A percentile compares a stretch with the other conserved stretches of the same genome.
Evolutionary conservation across 208 protist genomes (phyloP).

Genomic region (Crithidia bombi): DNA sequence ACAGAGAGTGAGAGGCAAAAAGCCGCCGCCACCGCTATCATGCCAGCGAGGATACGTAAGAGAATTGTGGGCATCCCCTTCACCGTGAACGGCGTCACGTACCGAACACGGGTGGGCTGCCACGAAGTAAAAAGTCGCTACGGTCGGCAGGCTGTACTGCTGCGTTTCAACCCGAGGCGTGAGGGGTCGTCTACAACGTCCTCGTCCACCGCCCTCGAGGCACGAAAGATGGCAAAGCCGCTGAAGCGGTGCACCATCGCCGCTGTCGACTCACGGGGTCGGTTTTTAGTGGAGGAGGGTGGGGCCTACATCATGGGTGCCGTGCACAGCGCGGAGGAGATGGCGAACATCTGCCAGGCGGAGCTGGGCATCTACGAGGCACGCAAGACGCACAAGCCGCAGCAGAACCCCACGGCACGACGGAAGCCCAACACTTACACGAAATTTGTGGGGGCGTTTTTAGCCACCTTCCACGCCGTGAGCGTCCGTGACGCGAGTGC

Average conservation of each 20-base stretch:
- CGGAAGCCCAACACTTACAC: conserved; percentile 2
- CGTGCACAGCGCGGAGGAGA: not conserved
- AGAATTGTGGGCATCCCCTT: conserved; percentile 23
- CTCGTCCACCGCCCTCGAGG: not conserved
- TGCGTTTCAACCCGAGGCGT: conserved; percentile 10
- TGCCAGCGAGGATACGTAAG: not conserved
- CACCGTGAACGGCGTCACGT: conserved; percentile 47
- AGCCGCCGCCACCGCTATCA: not conserved
- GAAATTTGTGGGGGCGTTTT: conserved; percentile 46
- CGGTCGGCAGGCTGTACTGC: conserved; percentile 46
- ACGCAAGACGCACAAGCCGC: not conserved
- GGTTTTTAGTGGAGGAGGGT: conserved; percentile 49
- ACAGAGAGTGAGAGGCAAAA: conserved; percentile 1
- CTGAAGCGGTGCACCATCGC: conserved; percentile 35
- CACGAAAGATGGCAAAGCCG: conserved; percentile 1
- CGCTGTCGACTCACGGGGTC: conserved; percentile 53
- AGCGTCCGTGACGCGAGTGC: conserved; percentile 40
- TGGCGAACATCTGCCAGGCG: not conserved
- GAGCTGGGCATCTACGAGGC: conserved; percentile 1
- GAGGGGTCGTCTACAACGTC: not conserved
- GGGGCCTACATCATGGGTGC: conserved; percentile 37
- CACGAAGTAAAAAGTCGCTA: conserved; percentile 48
- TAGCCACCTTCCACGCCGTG: conserved; percentile 37
- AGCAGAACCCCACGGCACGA: not conserved
- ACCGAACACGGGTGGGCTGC: conserved; percentile 30